Base-by-base conservation (phyloP, 345 rosid genomes). In the Brassica cretica region DNA sequence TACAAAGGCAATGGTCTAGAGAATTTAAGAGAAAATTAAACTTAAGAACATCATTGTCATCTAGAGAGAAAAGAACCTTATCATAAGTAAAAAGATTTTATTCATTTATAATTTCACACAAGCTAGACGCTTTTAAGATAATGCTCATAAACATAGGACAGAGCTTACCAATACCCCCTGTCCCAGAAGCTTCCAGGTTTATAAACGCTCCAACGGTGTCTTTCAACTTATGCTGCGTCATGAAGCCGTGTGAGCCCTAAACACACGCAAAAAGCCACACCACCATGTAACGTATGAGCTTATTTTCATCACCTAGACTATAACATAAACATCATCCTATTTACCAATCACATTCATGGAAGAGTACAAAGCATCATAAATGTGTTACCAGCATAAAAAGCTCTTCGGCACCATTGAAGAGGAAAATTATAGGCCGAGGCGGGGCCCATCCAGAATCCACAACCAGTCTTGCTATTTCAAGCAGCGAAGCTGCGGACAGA, bases 231-330 rank as follows among this genome's bases (percentile, higher is more conserved):
- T 91, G 78, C 71, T 92, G 84, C 71, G 82, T 93, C 91, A 95
- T 88, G 85, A 95, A 95, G 80, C 99, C 98, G 78, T 95, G 98
- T 64, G 99, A 86, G 63, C 93, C 99, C 99, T 95, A 86, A 46
- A 84, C 32, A 86, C 72, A 77, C n/a, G 70, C n/a, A 81, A 77
- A 61, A 66, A 82, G 61, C 39, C 61, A 56, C 71, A 74, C 7
- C 53, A 29, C 9, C 24, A 55, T 53, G 75, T 74, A 39, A 68
- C 10, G 4, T 46, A 66, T 1, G 27, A 24, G 68, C 51, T 73
- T 49, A 68, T n/a, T 65, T 35, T 44, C 68, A 72, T 60, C 77
- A 59, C n/a, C 76, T 64, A 55, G 7, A 65, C 18, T 41, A 30
- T 66, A 68, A 61, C 5, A 1, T 18, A 68, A 71, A 70, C 66